Percentiles rank a stretch among this genome's conserved stretches.
These are phyloP conservation scores for Aegle marmelos DNA, from an alignment of 345 rosid species.

Conservation along the genomic window DNA sequence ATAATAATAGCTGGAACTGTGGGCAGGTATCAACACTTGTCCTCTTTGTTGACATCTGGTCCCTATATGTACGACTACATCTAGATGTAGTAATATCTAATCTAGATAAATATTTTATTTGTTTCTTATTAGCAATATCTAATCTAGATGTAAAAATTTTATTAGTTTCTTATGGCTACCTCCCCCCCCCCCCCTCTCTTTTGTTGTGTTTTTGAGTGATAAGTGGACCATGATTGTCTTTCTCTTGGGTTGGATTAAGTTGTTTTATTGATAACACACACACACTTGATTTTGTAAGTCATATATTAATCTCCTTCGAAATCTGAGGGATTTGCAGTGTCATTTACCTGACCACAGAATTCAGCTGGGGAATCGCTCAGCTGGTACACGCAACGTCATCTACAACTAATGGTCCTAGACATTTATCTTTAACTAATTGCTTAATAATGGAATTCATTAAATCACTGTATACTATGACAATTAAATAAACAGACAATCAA, in stretches of 20 bases:
- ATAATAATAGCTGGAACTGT: constrained; percentile 96
- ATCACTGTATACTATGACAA: not conserved
- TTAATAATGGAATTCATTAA: not conserved
- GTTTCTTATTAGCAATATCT: too few species aligned
- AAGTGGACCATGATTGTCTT: not conserved
- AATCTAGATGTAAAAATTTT: too few species aligned
- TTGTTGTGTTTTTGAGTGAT: not conserved
- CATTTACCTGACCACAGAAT: not conserved
- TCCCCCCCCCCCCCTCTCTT: too few species aligned
- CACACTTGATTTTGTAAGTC: not conserved
- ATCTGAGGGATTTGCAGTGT: not conserved
- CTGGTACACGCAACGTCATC: too few species aligned
- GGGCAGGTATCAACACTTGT: constrained; percentile 55
- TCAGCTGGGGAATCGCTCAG: not conserved
- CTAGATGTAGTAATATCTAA: too few species aligned
- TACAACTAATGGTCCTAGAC: not conserved
- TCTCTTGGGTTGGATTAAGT: not conserved
- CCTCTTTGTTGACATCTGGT: not conserved
- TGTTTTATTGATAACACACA: too few species aligned
- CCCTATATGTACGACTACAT: too few species aligned
- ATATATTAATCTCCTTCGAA: not conserved
- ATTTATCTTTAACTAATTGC: not conserved
- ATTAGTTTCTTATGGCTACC: too few species aligned
- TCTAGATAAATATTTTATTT: too few species aligned
- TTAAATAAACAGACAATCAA: not conserved